Evolutionary conservation across 2,329 filamentous ascomycete species (phyloP), one percentile per base, ranked within the genome.

Genomic region (Knufia fluminis): DNA sequence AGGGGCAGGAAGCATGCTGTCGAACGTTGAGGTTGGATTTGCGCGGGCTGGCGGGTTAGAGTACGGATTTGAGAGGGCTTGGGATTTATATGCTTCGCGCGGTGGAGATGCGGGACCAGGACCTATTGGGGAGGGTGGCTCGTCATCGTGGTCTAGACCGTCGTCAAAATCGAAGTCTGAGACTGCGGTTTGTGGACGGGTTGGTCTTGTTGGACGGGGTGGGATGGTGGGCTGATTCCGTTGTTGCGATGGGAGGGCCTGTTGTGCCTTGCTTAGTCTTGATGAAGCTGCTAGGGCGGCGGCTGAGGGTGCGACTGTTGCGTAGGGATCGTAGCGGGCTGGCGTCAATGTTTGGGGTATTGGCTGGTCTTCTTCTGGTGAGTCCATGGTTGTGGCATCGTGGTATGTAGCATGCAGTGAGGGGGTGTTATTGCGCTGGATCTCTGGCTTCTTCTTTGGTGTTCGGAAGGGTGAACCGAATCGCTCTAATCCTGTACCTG

Each of bases 391-490:
- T 6, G 26, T 16, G 19, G 32, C 39, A 39, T 50, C 40, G 16
- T 39, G 23, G n/a, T 50, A 50, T 16, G 20, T 45, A 36, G 31
- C 33, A 22, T 28, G n/a, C 33, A 45, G 26, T 12, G 48, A 44
- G 8, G 23, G 26, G 8, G 41, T 39, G 14, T 39, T 26, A 17
- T 46, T 32, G n/a, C 26, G 40, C 23, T 26, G 19, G 19, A 46
- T 38, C 20, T 7, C 24, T 20, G 22, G 17, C 47, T 38, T 52
- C 40, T 51, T 51, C 12, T 52, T 52, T 45, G 57, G 57, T 23
- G 55, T 53, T 38, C 54, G 49, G 48, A 58, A 59, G 22, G 57
- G 55, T 46, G 53, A 54, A 50, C 53, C 56, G 51, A 59, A 54
- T 14, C 19, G 17, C 9, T 31, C 45, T 31, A 48, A 40, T n/a